These are phyloP conservation scores for Xerocomus potaroensis DNA, from an alignment of 768 basidiomycete genomes.

Conservation along the genomic window DNA sequence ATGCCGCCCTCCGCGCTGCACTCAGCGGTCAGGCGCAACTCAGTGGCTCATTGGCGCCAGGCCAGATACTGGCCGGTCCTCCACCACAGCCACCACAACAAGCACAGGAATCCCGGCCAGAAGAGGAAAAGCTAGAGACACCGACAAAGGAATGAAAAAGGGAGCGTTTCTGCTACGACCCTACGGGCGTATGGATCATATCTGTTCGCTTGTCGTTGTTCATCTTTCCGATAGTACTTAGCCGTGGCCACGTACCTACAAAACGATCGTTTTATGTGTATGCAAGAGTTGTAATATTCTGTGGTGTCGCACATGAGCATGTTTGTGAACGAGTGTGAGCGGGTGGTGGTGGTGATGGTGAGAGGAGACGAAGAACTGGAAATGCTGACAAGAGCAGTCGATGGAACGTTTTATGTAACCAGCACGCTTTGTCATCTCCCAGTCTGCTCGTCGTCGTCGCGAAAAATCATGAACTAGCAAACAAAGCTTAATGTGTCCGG, in stretches of 20 bases:
- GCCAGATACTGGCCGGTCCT: constrained; percentile 24
- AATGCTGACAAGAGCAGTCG: constrained; percentile 32
- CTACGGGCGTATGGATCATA: background rate
- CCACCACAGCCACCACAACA: constrained; percentile 18
- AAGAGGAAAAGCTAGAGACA: constrained; percentile 28
- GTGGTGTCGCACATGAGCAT: background rate
- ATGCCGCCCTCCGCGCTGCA: constrained; percentile 69
- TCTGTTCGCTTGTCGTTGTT: constrained; percentile 4
- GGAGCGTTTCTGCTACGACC: too few species aligned
- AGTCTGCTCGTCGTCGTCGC: background rate
- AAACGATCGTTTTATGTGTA: background rate
- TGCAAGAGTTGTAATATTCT: constrained; percentile 14
- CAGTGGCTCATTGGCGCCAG: constrained; percentile 26
- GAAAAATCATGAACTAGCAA: background rate
- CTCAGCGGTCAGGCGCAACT: constrained; percentile 43
- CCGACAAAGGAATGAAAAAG: constrained; percentile 22
- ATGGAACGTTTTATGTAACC: constrained; percentile 34
- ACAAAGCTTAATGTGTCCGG: too few species aligned
- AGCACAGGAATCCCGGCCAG: constrained; percentile 21
- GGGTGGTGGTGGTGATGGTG: constrained; percentile 24
- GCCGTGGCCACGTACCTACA: constrained; percentile 11
- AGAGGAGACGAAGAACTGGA: constrained; percentile 31
- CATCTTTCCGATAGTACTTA: constrained; percentile 4
- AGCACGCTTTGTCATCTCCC: constrained; percentile 32
- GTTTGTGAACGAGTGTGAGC: too few species aligned